These are phyloP conservation scores for Fusarium dimerum DNA, from an alignment of 2,329 filamentous ascomycete species.

Conservation along the genomic window DNA sequence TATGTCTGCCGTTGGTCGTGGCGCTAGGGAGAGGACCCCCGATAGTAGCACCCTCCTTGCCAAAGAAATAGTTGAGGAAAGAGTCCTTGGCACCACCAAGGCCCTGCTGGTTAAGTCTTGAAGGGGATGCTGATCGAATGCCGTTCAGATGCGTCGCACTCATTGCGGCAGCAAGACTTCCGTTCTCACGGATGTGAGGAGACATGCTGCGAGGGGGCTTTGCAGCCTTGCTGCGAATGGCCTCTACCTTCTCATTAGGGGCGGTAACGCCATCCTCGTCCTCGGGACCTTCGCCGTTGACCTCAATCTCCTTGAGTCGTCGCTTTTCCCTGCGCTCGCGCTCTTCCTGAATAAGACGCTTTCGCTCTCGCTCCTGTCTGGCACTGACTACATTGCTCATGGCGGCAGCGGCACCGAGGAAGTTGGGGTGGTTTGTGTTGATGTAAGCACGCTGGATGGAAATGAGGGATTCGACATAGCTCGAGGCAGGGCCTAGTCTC, in stretches of 20 bases:
- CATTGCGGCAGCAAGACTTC: constrained; percentile 64
- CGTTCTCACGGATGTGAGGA: constrained; percentile 73
- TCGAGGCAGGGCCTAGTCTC: constrained; percentile 83
- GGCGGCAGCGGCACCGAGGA: constrained; percentile 91
- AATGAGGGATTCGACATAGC: constrained; percentile 94
- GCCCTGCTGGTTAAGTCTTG: constrained; percentile 60
- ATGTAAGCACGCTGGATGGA: constrained; percentile 98
- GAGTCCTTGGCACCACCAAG: constrained; percentile 75
- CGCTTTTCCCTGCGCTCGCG: constrained; percentile 81
- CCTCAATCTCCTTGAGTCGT: constrained; percentile 78
- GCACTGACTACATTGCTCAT: constrained; percentile 97
- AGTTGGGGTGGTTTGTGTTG: constrained; percentile 99
- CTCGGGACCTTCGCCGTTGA: constrained; percentile 73
- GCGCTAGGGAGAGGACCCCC: constrained; percentile 39
- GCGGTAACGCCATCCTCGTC: constrained; percentile 51
- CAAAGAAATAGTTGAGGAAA: constrained; percentile 98
- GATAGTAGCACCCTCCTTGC: constrained; percentile 73
- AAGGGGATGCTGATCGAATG: constrained; percentile 38
- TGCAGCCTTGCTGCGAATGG: constrained; percentile 32
- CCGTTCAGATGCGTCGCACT: constrained; percentile 52
- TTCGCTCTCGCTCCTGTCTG: constrained; percentile 92
- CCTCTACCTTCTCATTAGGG: constrained; percentile 50
- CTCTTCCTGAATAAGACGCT: constrained; percentile 77
- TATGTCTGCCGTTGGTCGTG: constrained; percentile 56
- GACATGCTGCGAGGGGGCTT: constrained; percentile 74